phyloP scores from a whole-genome alignment of 164 flowering plant species.

The Stephania cephalantha region DNA sequence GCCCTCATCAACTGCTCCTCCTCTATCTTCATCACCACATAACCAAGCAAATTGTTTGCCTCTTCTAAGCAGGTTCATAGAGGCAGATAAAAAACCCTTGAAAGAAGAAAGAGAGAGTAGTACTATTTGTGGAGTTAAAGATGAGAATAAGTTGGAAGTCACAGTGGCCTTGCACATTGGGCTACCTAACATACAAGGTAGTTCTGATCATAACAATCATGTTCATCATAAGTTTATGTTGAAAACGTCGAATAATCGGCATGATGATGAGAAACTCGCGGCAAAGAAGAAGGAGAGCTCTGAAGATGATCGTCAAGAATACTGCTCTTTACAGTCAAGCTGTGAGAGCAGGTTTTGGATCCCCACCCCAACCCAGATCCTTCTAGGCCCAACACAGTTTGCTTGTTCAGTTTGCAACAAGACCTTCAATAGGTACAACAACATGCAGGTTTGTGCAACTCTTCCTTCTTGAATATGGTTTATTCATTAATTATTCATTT shows the following conservation, averaged over 20 bases:
- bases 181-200: conserved; percentile 35
- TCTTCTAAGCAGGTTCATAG: conserved; percentile 47
- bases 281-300: conserved; percentile 21
- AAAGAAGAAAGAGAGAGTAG: conserved; percentile 25
- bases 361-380: conserved; percentile 85
- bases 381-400: conserved; percentile 82
- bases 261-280: conserved; percentile 13
- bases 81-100: conserved; percentile 27
- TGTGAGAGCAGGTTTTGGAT: conserved; percentile 70
- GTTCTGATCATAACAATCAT: conserved; percentile 4
- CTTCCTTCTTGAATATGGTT: background rate
- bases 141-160: conserved; percentile 38
- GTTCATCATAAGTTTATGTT: conserved; percentile 1
- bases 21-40: conserved; percentile 12
- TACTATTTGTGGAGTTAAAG: conserved; percentile 13
- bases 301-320: conserved; percentile 8
- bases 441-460: conserved; percentile 71
- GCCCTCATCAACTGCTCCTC: conserved; percentile 27
- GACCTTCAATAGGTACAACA: conserved; percentile 90
- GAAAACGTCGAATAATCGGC: conserved; percentile 5
- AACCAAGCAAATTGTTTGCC: conserved; percentile 40
- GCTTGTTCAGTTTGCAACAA: conserved; percentile 78
- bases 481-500: background rate
- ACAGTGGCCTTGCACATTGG: conserved; percentile 71
- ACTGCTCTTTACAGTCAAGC: conserved; percentile 14